Base-by-base conservation (phyloP, 2,329 filamentous ascomycete genomes). In the Fusarium sp. region DNA sequence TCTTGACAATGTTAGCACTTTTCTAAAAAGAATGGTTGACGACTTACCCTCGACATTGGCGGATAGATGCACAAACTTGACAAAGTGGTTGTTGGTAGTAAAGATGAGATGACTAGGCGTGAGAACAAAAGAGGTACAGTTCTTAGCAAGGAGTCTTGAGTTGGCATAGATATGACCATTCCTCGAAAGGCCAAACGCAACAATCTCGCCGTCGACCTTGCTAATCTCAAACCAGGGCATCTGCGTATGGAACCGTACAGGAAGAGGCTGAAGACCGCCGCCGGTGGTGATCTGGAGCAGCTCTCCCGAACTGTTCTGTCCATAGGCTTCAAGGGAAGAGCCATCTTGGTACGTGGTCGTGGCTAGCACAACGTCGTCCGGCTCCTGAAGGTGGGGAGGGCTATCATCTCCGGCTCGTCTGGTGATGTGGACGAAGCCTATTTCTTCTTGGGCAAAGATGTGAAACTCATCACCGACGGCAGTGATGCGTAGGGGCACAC, bases 21-120 rank as follows among this genome's bases (percentile, higher is more conserved):
- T 4, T 14, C 15, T 9, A 4, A 22, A 27, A 43, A 35, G 4
- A 6, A 20, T 3, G 27, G 9, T 9, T 2, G 11, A 12, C 9
- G 4, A 77, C 85, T 73, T 86, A 94, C 93, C 90, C 74, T 94
- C 87, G 17, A 89, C 86, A 68, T 86, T 84, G 4, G 90, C 88
- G 22, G 76, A 71, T 58, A 98, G 84, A 81, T 99, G 96, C 15
- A 98, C 92, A 82, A 98, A 98, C 82, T 99, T 99, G 72, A 99
- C 87, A 4, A 98, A 87, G 81, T 98, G 95, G 73, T 95, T 95
- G 69, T 92, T 95, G 1, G 97, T 99, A 1, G 97, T 99, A 79
- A 96, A 95, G 67, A 98, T 91, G 15, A 99, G 86, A 85, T 98
- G 96, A 22, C 91, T 90, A 0, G 91, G 87, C 0, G 96, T 98